Evolutionary conservation across 768 basidiomycete genomes (phyloP).

Genomic region (Hortiboletus flavorubellus): DNA sequence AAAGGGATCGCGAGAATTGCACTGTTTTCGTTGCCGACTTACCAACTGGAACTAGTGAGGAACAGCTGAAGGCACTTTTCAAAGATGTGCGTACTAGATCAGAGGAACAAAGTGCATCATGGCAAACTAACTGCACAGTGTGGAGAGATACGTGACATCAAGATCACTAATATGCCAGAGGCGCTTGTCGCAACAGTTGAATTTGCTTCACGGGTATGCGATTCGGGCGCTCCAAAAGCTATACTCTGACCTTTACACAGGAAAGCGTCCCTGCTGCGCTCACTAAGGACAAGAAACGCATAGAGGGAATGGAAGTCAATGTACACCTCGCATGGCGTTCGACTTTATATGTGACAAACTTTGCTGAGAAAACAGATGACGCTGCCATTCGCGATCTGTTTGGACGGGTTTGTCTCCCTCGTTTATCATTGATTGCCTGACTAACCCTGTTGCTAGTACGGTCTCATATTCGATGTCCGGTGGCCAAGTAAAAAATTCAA

Average conservation of each 20-base stretch:
- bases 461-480: slow-evolving; percentile 87
- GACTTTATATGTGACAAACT: slow-evolving; percentile 95
- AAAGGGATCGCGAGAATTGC: slow-evolving; percentile 91
- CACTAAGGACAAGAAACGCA: slow-evolving; percentile 91
- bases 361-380: slow-evolving; percentile 84
- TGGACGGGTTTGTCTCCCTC: slow-evolving; percentile 51
- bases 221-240: not conserved
- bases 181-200: slow-evolving; percentile 83
- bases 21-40: slow-evolving; percentile 86
- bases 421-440: not conserved
- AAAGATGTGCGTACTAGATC: slow-evolving; percentile 62
- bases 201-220: slow-evolving; percentile 57
- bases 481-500: slow-evolving; percentile 99
- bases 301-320: slow-evolving; percentile 70
- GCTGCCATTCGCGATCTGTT: slow-evolving; percentile 71
- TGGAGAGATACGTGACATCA: slow-evolving; percentile 81
- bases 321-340: slow-evolving; percentile 93
- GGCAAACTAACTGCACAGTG: slow-evolving; percentile 54
- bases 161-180: slow-evolving; percentile 60
- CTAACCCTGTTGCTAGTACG: slow-evolving; percentile 55
- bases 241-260: slow-evolving; percentile 33
- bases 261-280: slow-evolving; percentile 82
- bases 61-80: slow-evolving; percentile 71
- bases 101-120: not conserved
- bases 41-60: slow-evolving; percentile 51